Conservation (phyloP, 176 grass and related monocot genomes). For the Thinopyrum elongatum region DNA sequence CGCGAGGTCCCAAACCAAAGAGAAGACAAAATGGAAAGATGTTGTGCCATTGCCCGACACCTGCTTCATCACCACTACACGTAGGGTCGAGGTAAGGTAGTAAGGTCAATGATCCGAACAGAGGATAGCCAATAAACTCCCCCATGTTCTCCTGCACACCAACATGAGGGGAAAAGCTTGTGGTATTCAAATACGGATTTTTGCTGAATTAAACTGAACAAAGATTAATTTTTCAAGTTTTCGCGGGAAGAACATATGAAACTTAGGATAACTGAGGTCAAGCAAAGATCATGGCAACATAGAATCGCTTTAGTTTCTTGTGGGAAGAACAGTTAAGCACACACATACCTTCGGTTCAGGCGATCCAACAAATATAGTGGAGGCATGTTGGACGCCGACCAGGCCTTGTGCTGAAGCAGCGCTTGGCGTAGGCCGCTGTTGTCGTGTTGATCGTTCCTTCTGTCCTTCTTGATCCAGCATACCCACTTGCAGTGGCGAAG, state of each 20-base stretch:
- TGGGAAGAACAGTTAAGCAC: background rate
- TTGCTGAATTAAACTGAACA: too few species aligned
- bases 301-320: background rate
- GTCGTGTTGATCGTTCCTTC: too few species aligned
- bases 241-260: background rate
- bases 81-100: background rate
- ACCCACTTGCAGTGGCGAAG: too few species aligned
- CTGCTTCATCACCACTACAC: background rate
- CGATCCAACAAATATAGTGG: too few species aligned
- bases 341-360: too few species aligned
- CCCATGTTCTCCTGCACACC: background rate
- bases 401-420: too few species aligned
- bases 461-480: too few species aligned
- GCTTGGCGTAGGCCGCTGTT: too few species aligned
- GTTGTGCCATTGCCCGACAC: background rate
- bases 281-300: background rate
- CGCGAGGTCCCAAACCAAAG: background rate
- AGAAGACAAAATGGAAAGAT: background rate
- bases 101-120: background rate
- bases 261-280: background rate
- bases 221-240: too few species aligned
- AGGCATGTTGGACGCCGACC: too few species aligned
- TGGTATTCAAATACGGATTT: background rate
- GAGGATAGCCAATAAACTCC: background rate
- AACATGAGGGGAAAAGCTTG: background rate